Base-by-base conservation (phyloP, 352 stramenopile genomes). In the Pythium sp. region DNA sequence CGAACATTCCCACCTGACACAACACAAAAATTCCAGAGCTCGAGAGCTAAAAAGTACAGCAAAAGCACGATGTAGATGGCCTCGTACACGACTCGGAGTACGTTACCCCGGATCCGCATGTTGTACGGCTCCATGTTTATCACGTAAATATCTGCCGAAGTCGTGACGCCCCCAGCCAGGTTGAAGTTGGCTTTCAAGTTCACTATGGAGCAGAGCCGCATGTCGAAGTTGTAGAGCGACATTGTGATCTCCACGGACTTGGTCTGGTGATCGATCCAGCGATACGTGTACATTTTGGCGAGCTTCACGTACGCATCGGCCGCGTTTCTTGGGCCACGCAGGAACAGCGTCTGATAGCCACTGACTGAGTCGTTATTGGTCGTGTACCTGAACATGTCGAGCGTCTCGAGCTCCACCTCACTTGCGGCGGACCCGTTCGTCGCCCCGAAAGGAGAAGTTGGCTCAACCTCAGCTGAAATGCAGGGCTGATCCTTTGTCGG, bases 91-190 rank as follows among this genome's bases (percentile, higher is more conserved):
- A 65, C 61, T 0, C 83, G 81, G 15, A 77, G 7, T 20, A 85
- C 61, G 54, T 91, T 91, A n/a, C 67, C 74, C 24, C 59, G 62
- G 11, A 79, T 62, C 11, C 73, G 76, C 36, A 89, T 78, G 69
- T 91, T 82, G 73, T 91, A 91, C 14, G 81, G 80, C 65, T 91
- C 78, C 32, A 89, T 73, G n/a, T 88, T 87, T 1, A 80, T 73
- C 0, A 91, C 78, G 26, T 87, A 72, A 14, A 91, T 75, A 26
- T 68, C 59, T 0, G 72, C 77, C 9, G 66, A 46, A 1, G 81
- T 73, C n/a, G 53, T 74, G 5, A 91, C 74, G 0, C 75, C 78
- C n/a, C 83, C 83, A 2, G 80, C 75, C 20, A 91, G 68, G 41
- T 85, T 76, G 51, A 90, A 91, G 32, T 79, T 67, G 32, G 89